Conservation (phyloP, 2,329 filamentous ascomycete species). For the Cercospora sp. region DNA sequence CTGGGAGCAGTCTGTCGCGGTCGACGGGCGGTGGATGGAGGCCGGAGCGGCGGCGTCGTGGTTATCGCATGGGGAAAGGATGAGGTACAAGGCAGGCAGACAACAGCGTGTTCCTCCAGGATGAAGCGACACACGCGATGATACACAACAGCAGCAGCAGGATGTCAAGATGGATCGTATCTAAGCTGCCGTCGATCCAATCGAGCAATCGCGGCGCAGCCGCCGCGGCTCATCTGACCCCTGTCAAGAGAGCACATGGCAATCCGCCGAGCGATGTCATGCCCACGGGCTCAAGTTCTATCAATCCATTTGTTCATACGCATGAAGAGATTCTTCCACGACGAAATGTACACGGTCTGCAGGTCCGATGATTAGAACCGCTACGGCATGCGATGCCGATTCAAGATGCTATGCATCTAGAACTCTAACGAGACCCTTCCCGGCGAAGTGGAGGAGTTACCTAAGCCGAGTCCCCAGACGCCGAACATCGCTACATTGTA, state of each 20-base stretch:
- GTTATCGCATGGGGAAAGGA: slow-evolving; percentile 1
- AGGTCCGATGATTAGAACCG: background rate
- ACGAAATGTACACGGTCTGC: background rate
- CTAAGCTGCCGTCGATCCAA: background rate
- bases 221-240: slow-evolving; percentile 2
- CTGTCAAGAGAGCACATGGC: background rate
- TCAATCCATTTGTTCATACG: background rate
- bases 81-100: background rate
- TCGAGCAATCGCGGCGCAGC: slow-evolving; percentile 3
- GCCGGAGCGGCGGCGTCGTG: slow-evolving; percentile 1
- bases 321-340: background rate
- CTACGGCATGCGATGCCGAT: background rate
- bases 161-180: background rate
- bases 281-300: background rate
- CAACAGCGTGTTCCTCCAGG: background rate
- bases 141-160: background rate
- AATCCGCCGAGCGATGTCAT: background rate
- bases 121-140: slow-evolving; percentile 7
- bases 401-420: background rate
- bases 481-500: background rate
- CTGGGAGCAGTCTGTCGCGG: background rate
- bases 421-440: background rate
- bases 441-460: background rate
- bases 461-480: background rate
- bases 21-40: background rate